Evolutionary conservation across 2,329 filamentous ascomycete genomes (phyloP).

Genomic region (Botrytis pseudocinerea): DNA sequence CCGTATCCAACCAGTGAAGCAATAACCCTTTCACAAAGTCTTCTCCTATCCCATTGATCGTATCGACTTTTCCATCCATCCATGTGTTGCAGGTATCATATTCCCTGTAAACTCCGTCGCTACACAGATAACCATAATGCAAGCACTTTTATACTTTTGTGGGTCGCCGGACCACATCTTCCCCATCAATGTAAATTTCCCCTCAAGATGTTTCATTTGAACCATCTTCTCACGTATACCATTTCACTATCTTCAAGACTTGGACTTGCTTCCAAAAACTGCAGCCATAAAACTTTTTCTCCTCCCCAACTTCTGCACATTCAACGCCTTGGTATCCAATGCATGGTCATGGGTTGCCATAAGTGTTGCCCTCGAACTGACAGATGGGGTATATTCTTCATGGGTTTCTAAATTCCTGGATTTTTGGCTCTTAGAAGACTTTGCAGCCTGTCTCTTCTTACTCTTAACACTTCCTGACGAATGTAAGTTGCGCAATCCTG

Average conservation of each 20-base stretch:
- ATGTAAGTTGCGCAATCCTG: slow-evolving; percentile 28
- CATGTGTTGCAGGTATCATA: neutral
- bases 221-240: neutral
- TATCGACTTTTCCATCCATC: neutral
- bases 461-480: slow-evolving; percentile 33
- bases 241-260: neutral
- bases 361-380: slow-evolving; percentile 24
- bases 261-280: slow-evolving; percentile 44
- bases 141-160: slow-evolving; percentile 4
- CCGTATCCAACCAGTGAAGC: slow-evolving; percentile 13
- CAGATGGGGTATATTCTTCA: slow-evolving; percentile 31
- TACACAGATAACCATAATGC: slow-evolving; percentile 19
- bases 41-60: neutral
- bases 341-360: slow-evolving; percentile 31
- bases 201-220: neutral
- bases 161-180: neutral
- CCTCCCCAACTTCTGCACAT: slow-evolving; percentile 41
- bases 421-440: slow-evolving; percentile 38
- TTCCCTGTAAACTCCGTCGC: slow-evolving; percentile 26
- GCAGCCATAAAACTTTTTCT: slow-evolving; percentile 51
- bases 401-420: slow-evolving; percentile 34
- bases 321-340: slow-evolving; percentile 34
- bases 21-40: neutral
- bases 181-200: neutral
- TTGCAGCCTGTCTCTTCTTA: slow-evolving; percentile 44